A percentile compares a stretch with the other conserved stretches of the same genome.
Evolutionary conservation across 2,329 filamentous ascomycete genomes (phyloP).

Genomic region (Parastagonospora nodorum): DNA sequence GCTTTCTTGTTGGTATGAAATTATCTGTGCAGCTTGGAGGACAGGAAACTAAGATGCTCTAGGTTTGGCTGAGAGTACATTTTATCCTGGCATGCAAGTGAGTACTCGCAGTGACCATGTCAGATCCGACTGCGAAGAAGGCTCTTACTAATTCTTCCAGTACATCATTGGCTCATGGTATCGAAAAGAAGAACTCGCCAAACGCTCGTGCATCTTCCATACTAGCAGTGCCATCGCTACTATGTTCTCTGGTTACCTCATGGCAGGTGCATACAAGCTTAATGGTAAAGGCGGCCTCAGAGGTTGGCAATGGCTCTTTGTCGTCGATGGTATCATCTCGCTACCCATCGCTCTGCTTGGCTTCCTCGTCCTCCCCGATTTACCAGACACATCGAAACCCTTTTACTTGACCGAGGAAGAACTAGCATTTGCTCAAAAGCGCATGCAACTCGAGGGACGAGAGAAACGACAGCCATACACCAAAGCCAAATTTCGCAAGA

Average conservation of each 20-base stretch:
- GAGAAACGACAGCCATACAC: slow-evolving; percentile 53
- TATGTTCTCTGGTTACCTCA: slow-evolving; percentile 60
- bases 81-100: slow-evolving; percentile 55
- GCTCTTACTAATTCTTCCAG: slow-evolving; percentile 56
- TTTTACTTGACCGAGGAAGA: slow-evolving; percentile 56
- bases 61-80: slow-evolving; percentile 56
- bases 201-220: slow-evolving; percentile 59
- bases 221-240: slow-evolving; percentile 52
- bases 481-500: slow-evolving; percentile 61
- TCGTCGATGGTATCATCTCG: slow-evolving; percentile 60
- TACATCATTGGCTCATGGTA: slow-evolving; percentile 61
- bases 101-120: too few relatives aligned
- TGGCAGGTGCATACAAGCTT: slow-evolving; percentile 58
- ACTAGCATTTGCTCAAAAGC: slow-evolving; percentile 52
- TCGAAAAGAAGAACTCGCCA: slow-evolving; percentile 56
- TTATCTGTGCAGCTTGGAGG: neutral
- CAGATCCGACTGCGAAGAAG: neutral
- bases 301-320: slow-evolving; percentile 62
- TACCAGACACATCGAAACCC: slow-evolving; percentile 56
- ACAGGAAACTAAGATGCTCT: neutral
- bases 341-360: slow-evolving; percentile 58
- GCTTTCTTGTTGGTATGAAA: slow-evolving; percentile 54
- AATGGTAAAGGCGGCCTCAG: slow-evolving; percentile 54
- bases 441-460: slow-evolving; percentile 58
- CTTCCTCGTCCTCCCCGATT: slow-evolving; percentile 56